Evolutionary conservation across 163 green algal species (phyloP), one percentile per base, ranked within the genome.

Genomic region (Coccomyxa subellipsoidea): DNA sequence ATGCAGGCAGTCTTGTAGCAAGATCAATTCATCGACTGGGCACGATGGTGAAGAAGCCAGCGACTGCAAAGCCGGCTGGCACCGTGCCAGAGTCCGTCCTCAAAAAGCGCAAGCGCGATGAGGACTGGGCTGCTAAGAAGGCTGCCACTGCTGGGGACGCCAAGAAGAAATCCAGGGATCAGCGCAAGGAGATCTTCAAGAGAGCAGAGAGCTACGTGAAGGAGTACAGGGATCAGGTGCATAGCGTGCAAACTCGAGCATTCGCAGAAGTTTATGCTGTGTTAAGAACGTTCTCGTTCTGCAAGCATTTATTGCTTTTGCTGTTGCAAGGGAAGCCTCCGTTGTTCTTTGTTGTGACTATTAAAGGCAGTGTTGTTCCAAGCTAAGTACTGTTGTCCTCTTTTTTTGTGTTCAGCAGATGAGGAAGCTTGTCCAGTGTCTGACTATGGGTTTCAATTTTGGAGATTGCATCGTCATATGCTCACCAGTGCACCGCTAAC

Each of bases 201-300:
- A 90, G 94, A 47, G 97, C 97, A 38, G 96, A 99, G 94, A 81
- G 92, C 82, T 99, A 99, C 88, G 95, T 98, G 32, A 95, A 97
- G 86, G 96, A 99, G 90, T 99, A 98, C 93, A 89, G 92, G 34
- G 34, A 89, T 37, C 85, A 97, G 94, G 95, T 96, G 70, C 27
- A 35, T 4, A 73, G 21, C 47, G 47, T 59, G 15, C n/a, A n/a
- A n/a, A n/a, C n/a, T n/a, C n/a, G n/a, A n/a, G n/a, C n/a, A n/a
- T n/a, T n/a, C n/a, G n/a, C n/a, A n/a, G n/a, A n/a, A n/a, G n/a
- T n/a, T n/a, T n/a, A n/a, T n/a, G n/a, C n/a, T n/a, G n/a, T n/a
- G n/a, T n/a, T n/a, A n/a, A n/a, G n/a, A n/a, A n/a, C n/a, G n/a
- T n/a, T n/a, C n/a, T n/a, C n/a, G n/a, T n/a, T n/a, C n/a, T n/a